Evolutionary conservation across 2,329 filamentous ascomycete genomes (phyloP).

Genomic region (Colletotrichum tabaci): DNA sequence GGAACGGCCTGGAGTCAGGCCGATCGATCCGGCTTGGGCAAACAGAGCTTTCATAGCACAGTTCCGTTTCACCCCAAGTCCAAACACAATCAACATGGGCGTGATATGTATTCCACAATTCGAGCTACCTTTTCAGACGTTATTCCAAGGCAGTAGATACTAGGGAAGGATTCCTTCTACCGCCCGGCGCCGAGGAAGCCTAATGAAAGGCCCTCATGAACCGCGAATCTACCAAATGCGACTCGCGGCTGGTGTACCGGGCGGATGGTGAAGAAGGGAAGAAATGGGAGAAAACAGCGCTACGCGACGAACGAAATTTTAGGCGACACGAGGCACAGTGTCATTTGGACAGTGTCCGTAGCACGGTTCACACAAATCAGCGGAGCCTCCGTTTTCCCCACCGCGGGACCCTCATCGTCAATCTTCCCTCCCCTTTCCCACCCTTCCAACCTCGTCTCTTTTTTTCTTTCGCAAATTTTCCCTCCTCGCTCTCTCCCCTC

Average conservation of each 20-base stretch:
- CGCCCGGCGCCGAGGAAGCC: constrained; percentile 69
- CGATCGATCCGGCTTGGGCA: background rate
- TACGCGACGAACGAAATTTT: constrained; percentile 31
- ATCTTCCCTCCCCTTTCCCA: constrained; percentile 41
- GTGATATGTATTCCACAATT: constrained; percentile 79
- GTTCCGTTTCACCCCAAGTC: too few species aligned
- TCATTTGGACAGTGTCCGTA: constrained; percentile 2
- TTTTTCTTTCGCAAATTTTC: constrained; percentile 39
- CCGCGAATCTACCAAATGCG: constrained; percentile 46
- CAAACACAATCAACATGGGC: background rate
- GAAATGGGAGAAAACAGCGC: constrained; percentile 46
- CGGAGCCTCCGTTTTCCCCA: constrained; percentile 31
- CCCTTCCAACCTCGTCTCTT: constrained; percentile 30
- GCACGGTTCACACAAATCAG: background rate
- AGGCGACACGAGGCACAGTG: constrained; percentile 42
- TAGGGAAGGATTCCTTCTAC: constrained; percentile 75
- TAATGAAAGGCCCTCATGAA: constrained; percentile 67
- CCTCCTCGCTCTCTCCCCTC: background rate
- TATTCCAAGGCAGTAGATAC: constrained; percentile 92
- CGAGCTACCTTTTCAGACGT: constrained; percentile 85
- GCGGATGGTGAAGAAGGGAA: constrained; percentile 56
- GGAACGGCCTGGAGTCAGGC: background rate
- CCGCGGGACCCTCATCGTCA: constrained; percentile 32
- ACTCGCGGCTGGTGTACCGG: constrained; percentile 51
- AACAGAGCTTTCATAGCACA: background rate